phyloP scores from a whole-genome alignment of 1,284 basidiomycete species.

The Trichosporon sp. region DNA sequence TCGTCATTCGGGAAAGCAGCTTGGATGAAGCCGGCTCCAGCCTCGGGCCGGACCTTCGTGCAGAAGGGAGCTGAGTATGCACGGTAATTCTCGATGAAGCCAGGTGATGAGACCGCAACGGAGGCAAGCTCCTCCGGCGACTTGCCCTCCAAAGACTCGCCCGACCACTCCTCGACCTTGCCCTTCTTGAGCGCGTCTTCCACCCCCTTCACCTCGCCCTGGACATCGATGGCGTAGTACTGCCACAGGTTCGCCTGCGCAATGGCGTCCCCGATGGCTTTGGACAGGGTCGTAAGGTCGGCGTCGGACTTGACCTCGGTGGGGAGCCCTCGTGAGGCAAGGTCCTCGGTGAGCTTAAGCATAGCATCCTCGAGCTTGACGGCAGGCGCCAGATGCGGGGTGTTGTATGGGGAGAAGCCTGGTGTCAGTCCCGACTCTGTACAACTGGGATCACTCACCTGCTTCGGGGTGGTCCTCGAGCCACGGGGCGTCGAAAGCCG shows the following conservation, averaged over 20 bases:
- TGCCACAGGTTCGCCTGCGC: conserved; percentile 75
- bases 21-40: conserved; percentile 64
- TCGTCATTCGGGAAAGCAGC: conserved; percentile 55
- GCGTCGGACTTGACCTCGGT: conserved; percentile 55
- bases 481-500: conserved; percentile 87
- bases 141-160: conserved; percentile 45
- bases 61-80: conserved; percentile 64
- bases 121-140: conserved; percentile 65
- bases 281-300: conserved; percentile 66
- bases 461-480: conserved; percentile 89
- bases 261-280: conserved; percentile 61
- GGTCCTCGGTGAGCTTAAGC: conserved; percentile 66
- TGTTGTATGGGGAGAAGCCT: conserved; percentile 85
- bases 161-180: conserved; percentile 55
- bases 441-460: conserved; percentile 54
- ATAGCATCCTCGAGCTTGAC: conserved; percentile 81
- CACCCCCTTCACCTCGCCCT: conserved; percentile 46
- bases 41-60: conserved; percentile 62
- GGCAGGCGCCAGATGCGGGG: conserved; percentile 81
- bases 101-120: conserved; percentile 55
- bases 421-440: conserved; percentile 15
- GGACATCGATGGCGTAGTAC: conserved; percentile 79
- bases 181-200: conserved; percentile 54
- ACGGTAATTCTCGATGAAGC: conserved; percentile 59
- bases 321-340: conserved; percentile 66